Percentiles rank a stretch among this genome's conserved stretches.
Conservation (phyloP, 495 filamentous ascomycete species). For the Tetracladium setigerum region DNA sequence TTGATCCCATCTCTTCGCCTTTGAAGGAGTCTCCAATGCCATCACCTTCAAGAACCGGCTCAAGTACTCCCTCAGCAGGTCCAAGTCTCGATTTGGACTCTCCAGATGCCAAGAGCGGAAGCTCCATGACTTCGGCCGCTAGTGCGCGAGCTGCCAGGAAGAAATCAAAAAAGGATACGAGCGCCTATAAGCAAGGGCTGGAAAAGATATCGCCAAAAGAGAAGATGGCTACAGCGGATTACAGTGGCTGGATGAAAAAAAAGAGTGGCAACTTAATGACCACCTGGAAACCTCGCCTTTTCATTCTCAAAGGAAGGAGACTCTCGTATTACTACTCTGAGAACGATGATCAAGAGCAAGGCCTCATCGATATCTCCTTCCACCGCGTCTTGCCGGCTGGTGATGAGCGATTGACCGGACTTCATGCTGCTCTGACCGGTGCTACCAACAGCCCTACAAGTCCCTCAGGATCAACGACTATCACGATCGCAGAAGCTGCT, state of each 20-base stretch:
- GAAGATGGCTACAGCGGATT: slow-evolving; percentile 83
- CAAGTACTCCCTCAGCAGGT: slow-evolving; percentile 80
- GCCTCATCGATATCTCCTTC: slow-evolving; percentile 93
- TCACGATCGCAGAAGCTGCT: slow-evolving; percentile 42
- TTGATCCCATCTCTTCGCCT: slow-evolving; percentile 37
- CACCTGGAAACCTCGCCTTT: slow-evolving; percentile 93
- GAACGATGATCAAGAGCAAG: slow-evolving; percentile 82
- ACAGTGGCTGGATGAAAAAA: slow-evolving; percentile 99
- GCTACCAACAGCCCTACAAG: slow-evolving; percentile 68
- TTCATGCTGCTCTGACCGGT: slow-evolving; percentile 89
- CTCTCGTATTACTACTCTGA: slow-evolving; percentile 97
- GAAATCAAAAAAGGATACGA: slow-evolving; percentile 90
- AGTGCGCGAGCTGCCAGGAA: slow-evolving; percentile 9
- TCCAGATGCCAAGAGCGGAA: slow-evolving; percentile 53
- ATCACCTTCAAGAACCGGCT: slow-evolving; percentile 67
- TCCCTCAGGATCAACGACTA: slow-evolving; percentile 55
- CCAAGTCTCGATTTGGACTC: slow-evolving; percentile 73
- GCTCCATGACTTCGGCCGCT: slow-evolving; percentile 35
- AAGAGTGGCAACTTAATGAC: slow-evolving; percentile 90
- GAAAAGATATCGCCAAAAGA: slow-evolving; percentile 75
- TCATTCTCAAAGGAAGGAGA: slow-evolving; percentile 83
- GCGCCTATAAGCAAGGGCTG: slow-evolving; percentile 83
- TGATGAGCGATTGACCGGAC: slow-evolving; percentile 76
- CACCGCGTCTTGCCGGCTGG: slow-evolving; percentile 95
- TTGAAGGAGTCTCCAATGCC: slow-evolving; percentile 59